These are phyloP conservation scores for Neoboletus magnificus DNA, from an alignment of 768 basidiomycete genomes.

Conservation along the genomic window DNA sequence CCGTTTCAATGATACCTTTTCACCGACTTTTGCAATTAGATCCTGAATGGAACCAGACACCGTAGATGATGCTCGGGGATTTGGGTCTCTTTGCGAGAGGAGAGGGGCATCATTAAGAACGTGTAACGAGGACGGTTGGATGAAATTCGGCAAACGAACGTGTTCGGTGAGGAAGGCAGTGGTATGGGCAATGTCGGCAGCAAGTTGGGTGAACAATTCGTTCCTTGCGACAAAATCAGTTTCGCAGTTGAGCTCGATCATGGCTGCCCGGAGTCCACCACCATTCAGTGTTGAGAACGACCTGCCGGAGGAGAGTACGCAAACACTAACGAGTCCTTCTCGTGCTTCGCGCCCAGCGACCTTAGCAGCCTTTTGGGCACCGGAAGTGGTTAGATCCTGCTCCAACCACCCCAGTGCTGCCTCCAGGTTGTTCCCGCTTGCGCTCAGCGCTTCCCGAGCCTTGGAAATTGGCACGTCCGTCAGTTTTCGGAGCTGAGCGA, in stretches of 20 bases:
- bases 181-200: conserved; percentile 78
- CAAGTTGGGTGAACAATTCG: conserved; percentile 73
- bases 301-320: conserved; percentile 63
- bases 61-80: conserved; percentile 41
- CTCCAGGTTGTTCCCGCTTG: conserved; percentile 69
- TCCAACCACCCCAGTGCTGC: conserved; percentile 79
- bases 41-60: conserved; percentile 65
- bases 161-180: conserved; percentile 66
- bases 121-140: conserved; percentile 52
- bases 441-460: conserved; percentile 82
- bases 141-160: conserved; percentile 29
- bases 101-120: conserved; percentile 62
- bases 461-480: conserved; percentile 81
- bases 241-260: conserved; percentile 94
- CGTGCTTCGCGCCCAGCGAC: conserved; percentile 68
- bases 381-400: conserved; percentile 65
- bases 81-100: conserved; percentile 38
- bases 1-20: conserved; percentile 70
- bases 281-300: conserved; percentile 35
- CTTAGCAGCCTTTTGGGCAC: conserved; percentile 81
- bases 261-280: conserved; percentile 66
- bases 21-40: conserved; percentile 72
- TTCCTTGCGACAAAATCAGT: conserved; percentile 95
- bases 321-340: conserved; percentile 79
- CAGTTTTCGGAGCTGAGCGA: conserved; percentile 81